Evolutionary conservation across 257 asterid species (phyloP).

Genomic region (Mentha longifolia): DNA sequence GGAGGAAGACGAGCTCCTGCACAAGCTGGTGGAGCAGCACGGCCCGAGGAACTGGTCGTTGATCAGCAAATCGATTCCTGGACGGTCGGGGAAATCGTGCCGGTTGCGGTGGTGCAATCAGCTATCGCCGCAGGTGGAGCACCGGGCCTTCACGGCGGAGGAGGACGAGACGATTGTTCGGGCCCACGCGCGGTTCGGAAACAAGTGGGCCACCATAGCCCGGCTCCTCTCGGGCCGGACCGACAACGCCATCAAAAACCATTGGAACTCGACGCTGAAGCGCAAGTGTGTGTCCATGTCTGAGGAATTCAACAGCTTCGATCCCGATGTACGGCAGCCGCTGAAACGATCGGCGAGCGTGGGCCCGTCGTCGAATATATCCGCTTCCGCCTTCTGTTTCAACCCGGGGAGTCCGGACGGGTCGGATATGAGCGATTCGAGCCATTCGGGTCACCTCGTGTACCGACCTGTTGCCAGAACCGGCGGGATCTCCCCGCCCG

Average conservation of each 20-base stretch:
- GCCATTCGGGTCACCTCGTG: conserved; percentile 56
- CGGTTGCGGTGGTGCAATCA: conserved; percentile 90
- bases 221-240: conserved; percentile 75
- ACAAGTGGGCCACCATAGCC: conserved; percentile 83
- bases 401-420: conserved; percentile 72
- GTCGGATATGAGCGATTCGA: conserved; percentile 65
- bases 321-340: conserved; percentile 58
- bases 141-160: conserved; percentile 65
- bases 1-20: conserved; percentile 72
- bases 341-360: conserved; percentile 72
- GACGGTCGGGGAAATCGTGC: conserved; percentile 83
- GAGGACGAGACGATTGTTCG: conserved; percentile 69
- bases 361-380: conserved; percentile 52
- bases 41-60: conserved; percentile 86
- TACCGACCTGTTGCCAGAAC: conserved; percentile 58
- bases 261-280: conserved; percentile 88
- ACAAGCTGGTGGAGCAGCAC: conserved; percentile 61
- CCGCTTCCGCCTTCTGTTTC: conserved; percentile 46
- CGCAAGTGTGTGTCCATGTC: conserved; percentile 74
- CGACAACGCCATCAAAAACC: conserved; percentile 82
- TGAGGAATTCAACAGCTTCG: conserved; percentile 63
- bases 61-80: conserved; percentile 75
- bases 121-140: conserved; percentile 85
- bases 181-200: conserved; percentile 78
- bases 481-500: conserved; percentile 58